Evolutionary conservation across 768 basidiomycete species (phyloP), one percentile per base, ranked within the genome.

Genomic region (Neoboletus magnificus): DNA sequence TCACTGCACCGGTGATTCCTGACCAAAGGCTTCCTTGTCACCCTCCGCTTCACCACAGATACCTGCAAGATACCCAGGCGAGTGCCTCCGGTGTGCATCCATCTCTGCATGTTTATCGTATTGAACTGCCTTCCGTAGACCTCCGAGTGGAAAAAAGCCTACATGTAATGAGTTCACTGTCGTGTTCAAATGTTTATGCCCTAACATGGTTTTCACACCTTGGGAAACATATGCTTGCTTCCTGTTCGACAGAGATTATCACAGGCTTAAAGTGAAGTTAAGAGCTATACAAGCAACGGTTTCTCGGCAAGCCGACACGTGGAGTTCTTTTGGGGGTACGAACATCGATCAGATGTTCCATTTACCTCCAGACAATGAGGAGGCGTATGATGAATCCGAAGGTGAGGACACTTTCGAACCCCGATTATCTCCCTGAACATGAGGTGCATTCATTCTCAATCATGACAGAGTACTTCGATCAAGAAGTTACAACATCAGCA

Each of bases 51-150:
- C 18, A 48, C 33, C n/a, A 13, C 55, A 89, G 87, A 58, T 84
- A 87, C 67, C 74, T 89, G n/a, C 74, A 82, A 60, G 86, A 89
- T 63, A 84, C 82, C 1, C 85, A 86, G 77, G 87, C 82, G 57
- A 44, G 66, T 54, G n/a, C 37, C 33, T 35, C 15, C 15, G 3
- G 29, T 9, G n/a, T 11, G 16, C 30, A 10, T 48, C 20, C 27
- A 10, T 48, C 20, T 23, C 8, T 12, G 7, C 35, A 50, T 13
- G 36, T 27, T 35, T 37, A 29, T 37, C 35, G 30, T 54, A 33
- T 30, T 50, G 45, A 59, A 46, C 2, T 41, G 27, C 52, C 13
- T 52, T 53, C 53, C 37, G 8, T 45, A 90, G 89, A 83, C 80
- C 30, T 83, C 87, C 2, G 89, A 91, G 71, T 91, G 70, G 70